Base-by-base conservation (phyloP, 2,329 filamentous ascomycete genomes). In the Fusarium temperatum region DNA sequence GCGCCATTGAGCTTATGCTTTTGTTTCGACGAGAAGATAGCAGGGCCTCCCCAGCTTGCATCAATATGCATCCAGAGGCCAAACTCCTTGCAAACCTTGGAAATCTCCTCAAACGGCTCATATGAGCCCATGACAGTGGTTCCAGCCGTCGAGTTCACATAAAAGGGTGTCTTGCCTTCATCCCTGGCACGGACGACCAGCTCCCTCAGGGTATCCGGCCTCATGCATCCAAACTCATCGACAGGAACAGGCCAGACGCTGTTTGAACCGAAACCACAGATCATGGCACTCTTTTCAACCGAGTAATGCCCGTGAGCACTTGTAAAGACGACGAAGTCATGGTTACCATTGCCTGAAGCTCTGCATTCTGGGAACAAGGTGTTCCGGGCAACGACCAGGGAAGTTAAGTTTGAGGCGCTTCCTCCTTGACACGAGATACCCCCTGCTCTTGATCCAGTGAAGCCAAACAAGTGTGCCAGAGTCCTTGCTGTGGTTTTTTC, bases 61-160 rank as follows among this genome's bases (percentile, higher is more conserved):
- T 99, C 96, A 63, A 98, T 89, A 84, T 99, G 96, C 83, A 98
- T 85, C 96, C 96, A 99, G 51, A 98, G 84, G 61, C 89, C 88
- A 79, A 94, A 87, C 67, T 88, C 87, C 73, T 89, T 88, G 83
- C 94, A 96, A 24, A 98, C 86, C 35, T 84, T 85, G 1, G 91
- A 87, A 71, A 98, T 91, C 6, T 88, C 89, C 18, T 86, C 82
- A 76, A 98, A 92, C 0, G 94, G 93, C 78, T 98, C 96, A 80
- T 92, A 99, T 2, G 93, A 94, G 22, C 96, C 96, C 72, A 96
- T 86, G 5, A 98, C 96, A 0, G 96, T 99, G 3, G 96, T 98
- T 24, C 96, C 96, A 1, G 96, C 96, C 1, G 96, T 98, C 11
- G 95, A 93, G 80, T 98, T 98, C 80, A 98, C 94, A 83, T 97